These are phyloP conservation scores for Balansia obtecta DNA, from an alignment of 2,329 filamentous ascomycete genomes.

Conservation along the genomic window DNA sequence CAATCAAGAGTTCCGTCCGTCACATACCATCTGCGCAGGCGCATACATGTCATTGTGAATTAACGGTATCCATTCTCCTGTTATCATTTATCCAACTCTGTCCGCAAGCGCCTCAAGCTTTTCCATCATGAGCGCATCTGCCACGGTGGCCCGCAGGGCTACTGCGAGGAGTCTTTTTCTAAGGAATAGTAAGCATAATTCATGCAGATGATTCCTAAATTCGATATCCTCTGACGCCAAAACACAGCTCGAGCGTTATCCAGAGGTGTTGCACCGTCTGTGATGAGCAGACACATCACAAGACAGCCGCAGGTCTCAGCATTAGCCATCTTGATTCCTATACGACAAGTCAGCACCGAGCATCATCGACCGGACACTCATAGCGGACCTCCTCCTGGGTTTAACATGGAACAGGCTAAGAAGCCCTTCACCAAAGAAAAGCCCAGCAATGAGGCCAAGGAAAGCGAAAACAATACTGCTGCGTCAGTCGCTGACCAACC, in stretches of 20 bases:
- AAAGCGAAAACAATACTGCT: constrained; percentile 15
- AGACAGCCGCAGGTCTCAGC: constrained; percentile 35
- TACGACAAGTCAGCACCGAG: constrained; percentile 45
- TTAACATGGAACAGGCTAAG: constrained; percentile 82
- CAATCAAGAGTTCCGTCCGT: neutral
- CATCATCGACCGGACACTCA: constrained; percentile 39
- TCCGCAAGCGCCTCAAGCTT: neutral
- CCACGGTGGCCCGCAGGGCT: constrained; percentile 42
- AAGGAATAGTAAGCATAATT: constrained; percentile 29
- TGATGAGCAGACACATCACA: constrained; percentile 33
- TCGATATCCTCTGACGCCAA: constrained; percentile 3
- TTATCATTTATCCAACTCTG: neutral
- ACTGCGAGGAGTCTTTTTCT: constrained; percentile 39
- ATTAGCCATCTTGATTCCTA: constrained; percentile 44
- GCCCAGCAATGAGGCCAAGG: constrained; percentile 19
- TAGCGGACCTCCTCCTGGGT: constrained; percentile 70
- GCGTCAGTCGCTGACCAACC: constrained; percentile 17
- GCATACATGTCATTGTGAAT: constrained; percentile 2
- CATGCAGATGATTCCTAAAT: neutral
- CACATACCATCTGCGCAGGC: constrained; percentile 1
- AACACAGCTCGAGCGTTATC: constrained; percentile 32
- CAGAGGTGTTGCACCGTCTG: constrained; percentile 32
- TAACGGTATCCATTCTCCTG: neutral
- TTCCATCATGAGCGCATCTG: constrained; percentile 41
- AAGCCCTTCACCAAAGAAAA: constrained; percentile 58